Base-by-base conservation (phyloP, 495 filamentous ascomycete genomes). In the Penicillium verhagenii region DNA sequence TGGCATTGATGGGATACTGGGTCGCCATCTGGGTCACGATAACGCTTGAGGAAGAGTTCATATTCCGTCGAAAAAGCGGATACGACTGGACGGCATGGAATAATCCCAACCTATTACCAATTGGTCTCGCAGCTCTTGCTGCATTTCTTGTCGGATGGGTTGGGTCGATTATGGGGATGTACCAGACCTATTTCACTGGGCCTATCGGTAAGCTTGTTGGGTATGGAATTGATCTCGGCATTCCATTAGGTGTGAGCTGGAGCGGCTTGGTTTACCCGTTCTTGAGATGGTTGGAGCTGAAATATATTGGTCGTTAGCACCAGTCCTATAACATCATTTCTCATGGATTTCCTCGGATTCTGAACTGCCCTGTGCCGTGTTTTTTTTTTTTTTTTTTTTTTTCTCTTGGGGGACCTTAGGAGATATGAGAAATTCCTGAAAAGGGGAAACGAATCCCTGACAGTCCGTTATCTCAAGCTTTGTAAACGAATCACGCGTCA, bases 1-100 rank as follows among this genome's bases (percentile, higher is more conserved):
- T 86, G 11, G 76, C 80, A 6, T 62, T 86, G 19, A 85, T 86
- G 78, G 82, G 82, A 7, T 86, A 85, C 48, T 85, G 83, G 83
- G 68, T 81, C 2, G 73, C 73, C 31, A 71, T 80, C 26, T 83
- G 78, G 77, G 68, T 82, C 21, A 68, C 71, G 5, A 81, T 86
- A 24, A 72, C 73, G 7, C 43, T 83, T 6, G 73, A 80, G 57
- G 83, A 86, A 61, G 72, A 84, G 37, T 57, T 80, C 13, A 65
- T 84, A 16, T 86, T 86, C 61, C 74, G 79, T 26, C 52, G 71
- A 28, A 54, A 46, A 2, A 47, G 50, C 10, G 56, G 47, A 10
- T 86, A 74, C 55, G 73, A 82, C 53, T 85, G 83, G 83, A 60
- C 67, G 0, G 61, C 59, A 31, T 85, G 82, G 81, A 69, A 83